Evolutionary conservation across 495 filamentous ascomycete genomes (phyloP).

Genomic region (Elasticomyces elasticus): DNA sequence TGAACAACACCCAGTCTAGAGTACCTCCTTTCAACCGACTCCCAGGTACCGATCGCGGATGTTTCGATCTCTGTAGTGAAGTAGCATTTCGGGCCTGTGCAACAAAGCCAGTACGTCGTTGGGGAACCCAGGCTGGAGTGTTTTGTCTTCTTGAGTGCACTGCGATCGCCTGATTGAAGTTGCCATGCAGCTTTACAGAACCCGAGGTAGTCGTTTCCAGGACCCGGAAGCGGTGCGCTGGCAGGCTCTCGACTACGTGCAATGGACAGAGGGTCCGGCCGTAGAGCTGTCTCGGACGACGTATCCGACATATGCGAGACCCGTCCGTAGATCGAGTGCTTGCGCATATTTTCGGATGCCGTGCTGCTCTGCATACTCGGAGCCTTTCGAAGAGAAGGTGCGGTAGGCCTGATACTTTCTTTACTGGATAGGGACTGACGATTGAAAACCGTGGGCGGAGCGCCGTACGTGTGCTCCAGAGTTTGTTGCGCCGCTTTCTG

Average conservation of each 20-base stretch:
- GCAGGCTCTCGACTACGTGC: neutral
- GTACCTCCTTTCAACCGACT: neutral
- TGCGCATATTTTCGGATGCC: neutral
- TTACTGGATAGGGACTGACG: neutral
- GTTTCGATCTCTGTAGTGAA: conserved; percentile 3
- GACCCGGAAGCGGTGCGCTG: neutral
- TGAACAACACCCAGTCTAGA: neutral
- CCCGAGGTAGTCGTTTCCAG: conserved; percentile 6
- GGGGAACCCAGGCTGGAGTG: neutral
- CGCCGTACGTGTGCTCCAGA: neutral
- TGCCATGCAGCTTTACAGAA: conserved; percentile 3
- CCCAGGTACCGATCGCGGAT: neutral
- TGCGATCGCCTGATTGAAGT: conserved; percentile 1
- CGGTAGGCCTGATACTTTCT: neutral
- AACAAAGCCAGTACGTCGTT: neutral
- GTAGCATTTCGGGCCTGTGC: neutral
- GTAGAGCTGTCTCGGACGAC: neutral
- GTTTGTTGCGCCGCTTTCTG: neutral
- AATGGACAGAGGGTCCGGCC: neutral
- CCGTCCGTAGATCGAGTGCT: neutral
- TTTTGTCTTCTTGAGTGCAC: conserved; percentile 2
- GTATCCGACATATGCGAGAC: neutral
- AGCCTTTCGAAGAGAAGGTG: neutral
- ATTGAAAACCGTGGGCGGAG: neutral
- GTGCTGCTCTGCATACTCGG: neutral